phyloP scores from a whole-genome alignment of 495 filamentous ascomycete species.

The Penicillium cinerascens region DNA sequence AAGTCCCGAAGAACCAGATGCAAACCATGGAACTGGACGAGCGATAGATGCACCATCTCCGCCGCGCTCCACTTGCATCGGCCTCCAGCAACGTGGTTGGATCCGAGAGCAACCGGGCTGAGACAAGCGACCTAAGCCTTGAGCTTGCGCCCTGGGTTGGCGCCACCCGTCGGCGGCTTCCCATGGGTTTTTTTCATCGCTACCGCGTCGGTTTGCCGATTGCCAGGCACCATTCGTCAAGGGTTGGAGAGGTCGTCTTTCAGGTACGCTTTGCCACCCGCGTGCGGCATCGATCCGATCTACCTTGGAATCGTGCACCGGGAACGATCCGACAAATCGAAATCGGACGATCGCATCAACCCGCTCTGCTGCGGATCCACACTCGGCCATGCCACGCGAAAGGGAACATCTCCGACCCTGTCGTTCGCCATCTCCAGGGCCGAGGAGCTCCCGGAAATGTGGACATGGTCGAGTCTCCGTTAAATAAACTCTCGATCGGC shows the following conservation, averaged over 20 bases:
- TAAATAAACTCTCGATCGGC: slow-evolving; percentile 15
- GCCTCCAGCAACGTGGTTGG: background rate
- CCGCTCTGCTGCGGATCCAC: background rate
- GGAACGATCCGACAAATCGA: too few relatives aligned
- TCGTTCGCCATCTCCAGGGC: background rate
- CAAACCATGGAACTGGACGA: background rate
- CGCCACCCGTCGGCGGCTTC: too few relatives aligned
- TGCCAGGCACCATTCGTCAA: background rate
- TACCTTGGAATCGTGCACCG: too few relatives aligned
- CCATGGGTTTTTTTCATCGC: too few relatives aligned
- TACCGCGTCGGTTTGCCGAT: background rate
- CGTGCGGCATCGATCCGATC: too few relatives aligned
- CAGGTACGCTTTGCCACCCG: too few relatives aligned
- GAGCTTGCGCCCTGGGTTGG: too few relatives aligned
- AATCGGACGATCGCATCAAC: background rate
- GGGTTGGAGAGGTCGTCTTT: too few relatives aligned
- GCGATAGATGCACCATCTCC: background rate
- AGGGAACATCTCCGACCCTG: slow-evolving; percentile 19
- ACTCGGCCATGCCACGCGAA: slow-evolving; percentile 5
- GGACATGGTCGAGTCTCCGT: background rate
- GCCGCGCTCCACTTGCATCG: background rate
- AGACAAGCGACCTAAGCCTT: background rate
- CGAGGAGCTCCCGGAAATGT: background rate
- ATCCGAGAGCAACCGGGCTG: background rate
- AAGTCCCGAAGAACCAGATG: too few relatives aligned